phyloP scores from a whole-genome alignment of 192 early-diverging fungal genomes.

The Oehlia diaphana region DNA sequence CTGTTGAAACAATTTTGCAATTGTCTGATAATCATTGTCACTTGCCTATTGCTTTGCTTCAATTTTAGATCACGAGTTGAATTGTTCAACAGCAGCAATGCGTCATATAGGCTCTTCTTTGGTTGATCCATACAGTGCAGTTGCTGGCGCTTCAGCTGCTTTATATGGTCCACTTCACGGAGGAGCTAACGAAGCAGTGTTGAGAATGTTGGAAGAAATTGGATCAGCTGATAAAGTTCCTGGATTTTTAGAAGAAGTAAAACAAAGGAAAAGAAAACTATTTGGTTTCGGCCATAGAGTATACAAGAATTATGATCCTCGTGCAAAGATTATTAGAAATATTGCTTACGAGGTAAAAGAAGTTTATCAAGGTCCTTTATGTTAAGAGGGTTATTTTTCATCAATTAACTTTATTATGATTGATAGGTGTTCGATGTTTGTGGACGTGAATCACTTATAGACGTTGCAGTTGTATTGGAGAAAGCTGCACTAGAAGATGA shows the following conservation, averaged over 20 bases:
- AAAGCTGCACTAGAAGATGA: slow-evolving; percentile 57
- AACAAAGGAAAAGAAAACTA: slow-evolving; percentile 55
- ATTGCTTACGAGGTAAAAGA: slow-evolving; percentile 51
- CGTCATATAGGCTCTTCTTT: slow-evolving; percentile 61
- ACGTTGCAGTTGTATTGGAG: slow-evolving; percentile 66
- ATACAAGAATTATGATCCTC: slow-evolving; percentile 68
- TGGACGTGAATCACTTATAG: slow-evolving; percentile 60
- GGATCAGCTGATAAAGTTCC: slow-evolving; percentile 57
- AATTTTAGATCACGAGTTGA: slow-evolving; percentile 36
- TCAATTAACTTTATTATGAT: slow-evolving; percentile 12
- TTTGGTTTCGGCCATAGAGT: slow-evolving; percentile 63
- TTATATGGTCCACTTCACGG: slow-evolving; percentile 70
- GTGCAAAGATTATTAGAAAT: slow-evolving; percentile 60
- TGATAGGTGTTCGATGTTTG: slow-evolving; percentile 59
- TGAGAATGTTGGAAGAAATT: slow-evolving; percentile 67
- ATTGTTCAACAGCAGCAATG: slow-evolving; percentile 62
- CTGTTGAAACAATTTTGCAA: too few relatives aligned
- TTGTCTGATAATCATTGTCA: too few relatives aligned
- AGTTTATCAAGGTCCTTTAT: not conserved
- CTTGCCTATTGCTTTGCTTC: not conserved
- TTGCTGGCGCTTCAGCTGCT: slow-evolving; percentile 62
- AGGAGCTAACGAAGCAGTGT: slow-evolving; percentile 65
- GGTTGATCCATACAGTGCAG: slow-evolving; percentile 62
- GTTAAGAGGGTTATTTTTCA: not conserved
- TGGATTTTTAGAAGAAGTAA: slow-evolving; percentile 61